phyloP scores from a whole-genome alignment of 306 rosid species.

The Aeschynomene evenia region DNA sequence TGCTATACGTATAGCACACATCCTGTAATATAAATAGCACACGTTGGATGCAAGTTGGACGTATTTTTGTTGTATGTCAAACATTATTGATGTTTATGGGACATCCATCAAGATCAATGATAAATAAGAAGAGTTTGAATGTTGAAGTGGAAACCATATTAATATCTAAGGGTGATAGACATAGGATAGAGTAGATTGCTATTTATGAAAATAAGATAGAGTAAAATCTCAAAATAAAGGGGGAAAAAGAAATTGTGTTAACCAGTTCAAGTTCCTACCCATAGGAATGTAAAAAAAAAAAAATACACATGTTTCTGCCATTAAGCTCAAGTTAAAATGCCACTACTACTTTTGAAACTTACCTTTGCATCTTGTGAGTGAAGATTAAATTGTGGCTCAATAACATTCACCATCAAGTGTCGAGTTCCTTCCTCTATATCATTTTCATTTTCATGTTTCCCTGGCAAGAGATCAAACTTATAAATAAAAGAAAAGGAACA shows the following conservation, averaged over 20 bases:
- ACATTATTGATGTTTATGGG: too few species aligned
- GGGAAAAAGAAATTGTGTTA: background rate
- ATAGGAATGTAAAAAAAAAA: background rate
- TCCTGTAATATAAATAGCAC: too few species aligned
- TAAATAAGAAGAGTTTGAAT: too few species aligned
- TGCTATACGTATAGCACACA: too few species aligned
- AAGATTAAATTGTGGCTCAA: slow-evolving; percentile 97
- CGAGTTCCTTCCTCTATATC: slow-evolving; percentile 77
- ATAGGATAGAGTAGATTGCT: background rate
- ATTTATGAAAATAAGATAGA: background rate
- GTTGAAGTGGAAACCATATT: too few species aligned
- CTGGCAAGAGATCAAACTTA: slow-evolving; percentile 42
- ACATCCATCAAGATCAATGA: too few species aligned
- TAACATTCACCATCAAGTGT: slow-evolving; percentile 94
- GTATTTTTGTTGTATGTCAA: too few species aligned
- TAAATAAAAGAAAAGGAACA: slow-evolving; percentile 16
- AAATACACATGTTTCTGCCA: background rate
- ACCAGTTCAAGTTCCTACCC: slow-evolving; percentile 2
- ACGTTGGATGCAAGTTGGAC: too few species aligned
- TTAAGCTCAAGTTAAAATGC: slow-evolving; percentile 24
- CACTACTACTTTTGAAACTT: slow-evolving; percentile 43
- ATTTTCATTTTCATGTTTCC: slow-evolving; percentile 40
- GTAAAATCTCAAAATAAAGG: background rate
- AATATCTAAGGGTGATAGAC: too few species aligned
- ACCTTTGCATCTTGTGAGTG: slow-evolving; percentile 95